A percentile compares a stretch with the other conserved stretches of the same genome.
These are phyloP conservation scores for Telfairia occidentalis DNA, from an alignment of 331 rosid genomes.

Conservation along the genomic window DNA sequence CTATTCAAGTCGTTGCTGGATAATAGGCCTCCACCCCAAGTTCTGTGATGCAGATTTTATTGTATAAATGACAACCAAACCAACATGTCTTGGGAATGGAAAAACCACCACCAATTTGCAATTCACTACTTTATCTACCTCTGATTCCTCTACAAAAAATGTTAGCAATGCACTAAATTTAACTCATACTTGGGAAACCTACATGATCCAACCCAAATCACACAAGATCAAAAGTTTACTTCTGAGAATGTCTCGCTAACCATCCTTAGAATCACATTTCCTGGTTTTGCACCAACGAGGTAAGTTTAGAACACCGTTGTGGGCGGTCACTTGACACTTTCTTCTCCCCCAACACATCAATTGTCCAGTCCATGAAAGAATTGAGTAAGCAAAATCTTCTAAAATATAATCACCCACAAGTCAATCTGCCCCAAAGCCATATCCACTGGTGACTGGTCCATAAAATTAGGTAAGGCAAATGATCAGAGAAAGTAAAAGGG, in stretches of 20 bases:
- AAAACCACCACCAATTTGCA: neutral
- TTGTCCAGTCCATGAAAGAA: constrained; percentile 57
- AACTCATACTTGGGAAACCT: neutral
- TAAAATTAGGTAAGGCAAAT: neutral
- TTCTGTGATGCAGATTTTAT: constrained; percentile 16
- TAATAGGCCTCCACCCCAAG: constrained; percentile 51
- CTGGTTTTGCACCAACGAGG: neutral
- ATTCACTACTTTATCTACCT: neutral
- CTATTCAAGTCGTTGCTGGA: constrained; percentile 63
- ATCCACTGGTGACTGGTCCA: neutral
- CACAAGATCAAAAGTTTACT: neutral
- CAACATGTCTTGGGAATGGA: neutral
- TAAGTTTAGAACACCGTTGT: neutral
- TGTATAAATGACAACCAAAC: neutral
- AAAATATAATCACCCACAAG: neutral
- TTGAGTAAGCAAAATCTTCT: neutral
- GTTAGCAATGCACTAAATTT: neutral
- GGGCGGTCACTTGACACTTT: constrained; percentile 21
- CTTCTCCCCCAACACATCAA: constrained; percentile 57
- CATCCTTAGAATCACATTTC: neutral
- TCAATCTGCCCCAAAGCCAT: neutral
- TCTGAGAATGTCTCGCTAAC: neutral
- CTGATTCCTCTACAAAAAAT: neutral
- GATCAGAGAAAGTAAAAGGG: neutral
- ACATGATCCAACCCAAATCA: neutral